A percentile compares a stretch with the other conserved stretches of the same genome.
phyloP scores from a whole-genome alignment of 1,284 basidiomycete genomes.

The Rhodotorula sp. region DNA sequence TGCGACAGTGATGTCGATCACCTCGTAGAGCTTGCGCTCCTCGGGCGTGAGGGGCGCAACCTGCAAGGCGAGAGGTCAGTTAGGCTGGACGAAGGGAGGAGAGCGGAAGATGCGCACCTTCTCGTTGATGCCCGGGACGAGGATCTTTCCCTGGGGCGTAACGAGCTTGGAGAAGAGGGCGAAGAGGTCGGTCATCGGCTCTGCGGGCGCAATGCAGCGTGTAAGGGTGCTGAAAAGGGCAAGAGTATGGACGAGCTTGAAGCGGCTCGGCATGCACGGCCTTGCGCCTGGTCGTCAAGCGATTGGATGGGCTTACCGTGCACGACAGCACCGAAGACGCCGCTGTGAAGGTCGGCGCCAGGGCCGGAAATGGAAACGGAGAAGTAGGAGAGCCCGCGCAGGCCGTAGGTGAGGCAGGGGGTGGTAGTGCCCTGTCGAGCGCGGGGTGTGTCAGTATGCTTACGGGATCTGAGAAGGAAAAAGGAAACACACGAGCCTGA shows the following conservation, averaged over 20 bases:
- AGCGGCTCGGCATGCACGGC: too few relatives aligned
- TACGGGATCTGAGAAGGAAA: too few relatives aligned
- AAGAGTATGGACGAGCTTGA: neutral
- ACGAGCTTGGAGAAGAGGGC: slow-evolving; percentile 73
- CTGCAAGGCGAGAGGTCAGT: neutral
- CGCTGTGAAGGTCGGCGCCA: slow-evolving; percentile 87
- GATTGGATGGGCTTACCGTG: slow-evolving; percentile 40
- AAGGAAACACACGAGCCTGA: neutral
- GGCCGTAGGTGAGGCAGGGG: slow-evolving; percentile 51
- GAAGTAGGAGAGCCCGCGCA: slow-evolving; percentile 87
- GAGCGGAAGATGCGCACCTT: slow-evolving; percentile 53
- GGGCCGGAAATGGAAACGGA: slow-evolving; percentile 82
- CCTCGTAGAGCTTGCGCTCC: slow-evolving; percentile 62
- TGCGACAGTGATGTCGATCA: slow-evolving; percentile 51
- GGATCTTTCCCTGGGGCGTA: slow-evolving; percentile 75
- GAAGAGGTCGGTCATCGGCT: slow-evolving; percentile 68
- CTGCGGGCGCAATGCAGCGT: slow-evolving; percentile 48
- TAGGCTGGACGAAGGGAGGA: neutral
- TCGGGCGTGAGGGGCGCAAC: slow-evolving; percentile 74
- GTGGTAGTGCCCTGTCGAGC: slow-evolving; percentile 48
- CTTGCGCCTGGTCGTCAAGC: neutral
- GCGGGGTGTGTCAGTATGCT: neutral
- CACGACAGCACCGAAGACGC: slow-evolving; percentile 53
- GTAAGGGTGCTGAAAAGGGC: too few relatives aligned
- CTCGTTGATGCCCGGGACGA: slow-evolving; percentile 88